These are phyloP conservation scores for Lentinula boryana DNA, from an alignment of 768 basidiomycete species.

Conservation along the genomic window DNA sequence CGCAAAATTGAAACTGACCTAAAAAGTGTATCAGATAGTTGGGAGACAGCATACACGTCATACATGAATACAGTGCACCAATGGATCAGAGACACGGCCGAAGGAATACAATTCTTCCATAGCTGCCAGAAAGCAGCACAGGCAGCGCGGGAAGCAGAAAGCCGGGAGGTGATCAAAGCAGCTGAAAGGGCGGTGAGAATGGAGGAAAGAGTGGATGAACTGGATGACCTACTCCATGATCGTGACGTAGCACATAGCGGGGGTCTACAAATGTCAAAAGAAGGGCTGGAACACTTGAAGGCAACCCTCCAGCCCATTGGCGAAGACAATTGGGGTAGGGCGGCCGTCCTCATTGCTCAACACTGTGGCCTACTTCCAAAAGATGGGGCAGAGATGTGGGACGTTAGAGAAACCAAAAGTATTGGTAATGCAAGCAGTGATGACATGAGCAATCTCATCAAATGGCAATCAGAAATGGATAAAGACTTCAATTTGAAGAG, in stretches of 20 bases:
- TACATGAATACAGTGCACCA: neutral
- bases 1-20: conserved; percentile 19
- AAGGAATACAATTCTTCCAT: neutral
- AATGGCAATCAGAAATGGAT: neutral
- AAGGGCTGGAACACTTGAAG: neutral
- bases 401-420: neutral
- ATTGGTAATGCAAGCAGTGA: neutral
- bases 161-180: neutral
- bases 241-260: conserved; percentile 6
- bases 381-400: neutral
- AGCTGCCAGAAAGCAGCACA: neutral
- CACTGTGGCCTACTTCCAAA: neutral
- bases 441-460: neutral
- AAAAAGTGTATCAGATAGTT: conserved; percentile 12
- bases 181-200: neutral
- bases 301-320: neutral
- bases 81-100: neutral
- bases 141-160: neutral
- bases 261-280: conserved; percentile 2
- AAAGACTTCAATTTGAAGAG: neutral
- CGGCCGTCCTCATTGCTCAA: neutral
- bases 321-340: neutral
- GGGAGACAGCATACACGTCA: conserved; percentile 13
- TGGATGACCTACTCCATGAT: conserved; percentile 6
- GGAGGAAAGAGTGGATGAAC: neutral